A percentile compares a stretch with the other conserved stretches of the same genome.
phyloP scores from a whole-genome alignment of 495 filamentous ascomycete genomes.

The Penicillium ucsense region DNA sequence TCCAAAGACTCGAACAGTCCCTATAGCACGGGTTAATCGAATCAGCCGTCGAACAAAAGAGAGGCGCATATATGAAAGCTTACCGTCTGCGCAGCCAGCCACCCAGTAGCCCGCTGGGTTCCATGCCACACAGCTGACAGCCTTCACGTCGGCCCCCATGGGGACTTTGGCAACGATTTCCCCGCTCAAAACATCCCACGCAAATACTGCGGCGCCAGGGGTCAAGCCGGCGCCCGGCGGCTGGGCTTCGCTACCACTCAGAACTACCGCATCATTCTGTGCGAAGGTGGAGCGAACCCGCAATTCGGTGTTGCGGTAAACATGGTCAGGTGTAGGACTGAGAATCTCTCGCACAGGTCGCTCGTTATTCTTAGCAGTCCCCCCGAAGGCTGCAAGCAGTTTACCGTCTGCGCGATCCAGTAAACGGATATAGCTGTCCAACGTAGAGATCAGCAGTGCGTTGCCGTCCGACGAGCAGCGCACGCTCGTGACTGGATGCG shows the following conservation, averaged over 20 bases:
- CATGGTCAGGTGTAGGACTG: constrained; percentile 1
- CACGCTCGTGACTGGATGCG: constrained; percentile 53
- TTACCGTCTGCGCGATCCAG: constrained; percentile 71
- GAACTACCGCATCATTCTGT: constrained; percentile 61
- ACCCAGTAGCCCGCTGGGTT: constrained; percentile 58
- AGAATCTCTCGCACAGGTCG: neutral
- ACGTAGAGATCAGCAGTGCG: constrained; percentile 59
- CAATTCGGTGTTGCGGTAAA: constrained; percentile 57
- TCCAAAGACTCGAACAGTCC: constrained; percentile 19
- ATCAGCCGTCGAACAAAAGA: too few species aligned
- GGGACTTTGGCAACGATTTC: constrained; percentile 50
- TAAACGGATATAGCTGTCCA: constrained; percentile 70
- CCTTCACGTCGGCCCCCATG: constrained; percentile 48
- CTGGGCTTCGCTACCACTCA: constrained; percentile 70
- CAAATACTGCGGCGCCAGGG: constrained; percentile 56
- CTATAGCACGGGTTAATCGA: neutral
- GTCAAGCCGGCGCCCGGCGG: constrained; percentile 27
- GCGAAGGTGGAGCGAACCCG: constrained; percentile 65
- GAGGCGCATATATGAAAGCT: constrained; percentile 3
- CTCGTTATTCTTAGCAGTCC: constrained; percentile 22
- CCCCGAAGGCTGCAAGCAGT: constrained; percentile 62
- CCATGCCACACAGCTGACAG: constrained; percentile 61
- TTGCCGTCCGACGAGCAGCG: constrained; percentile 60
- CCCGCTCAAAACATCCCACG: constrained; percentile 83
- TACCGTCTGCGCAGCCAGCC: constrained; percentile 53